Conservation (phyloP, 2,329 filamentous ascomycete species). For the Dothidotthia symphoricarpi region DNA sequence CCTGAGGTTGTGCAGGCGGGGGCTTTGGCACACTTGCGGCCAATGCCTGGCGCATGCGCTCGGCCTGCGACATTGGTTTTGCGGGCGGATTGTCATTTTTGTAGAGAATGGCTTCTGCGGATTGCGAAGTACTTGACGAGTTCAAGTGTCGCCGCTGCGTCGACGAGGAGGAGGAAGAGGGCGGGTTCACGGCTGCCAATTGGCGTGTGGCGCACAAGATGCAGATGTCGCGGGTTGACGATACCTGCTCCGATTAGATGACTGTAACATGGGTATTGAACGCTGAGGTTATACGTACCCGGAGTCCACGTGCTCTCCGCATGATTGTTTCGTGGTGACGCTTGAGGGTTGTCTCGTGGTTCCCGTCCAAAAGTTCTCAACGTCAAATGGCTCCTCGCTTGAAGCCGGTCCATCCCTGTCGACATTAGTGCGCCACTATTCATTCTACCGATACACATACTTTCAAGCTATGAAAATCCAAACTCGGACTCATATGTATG, state of each 20-base stretch:
- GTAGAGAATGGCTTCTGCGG: slow-evolving; percentile 30
- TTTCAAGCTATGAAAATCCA: too few species aligned
- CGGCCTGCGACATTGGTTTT: slow-evolving; percentile 26
- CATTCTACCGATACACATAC: too few species aligned
- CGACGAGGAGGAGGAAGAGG: slow-evolving; percentile 10
- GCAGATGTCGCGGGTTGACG: slow-evolving; percentile 39
- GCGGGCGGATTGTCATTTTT: slow-evolving; percentile 20
- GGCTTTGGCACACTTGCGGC: slow-evolving; percentile 15
- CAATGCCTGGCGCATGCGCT: slow-evolving; percentile 29
- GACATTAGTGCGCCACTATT: background rate
- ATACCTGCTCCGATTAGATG: slow-evolving; percentile 22
- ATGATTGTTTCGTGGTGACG: slow-evolving; percentile 17
- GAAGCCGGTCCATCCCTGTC: slow-evolving; percentile 13
- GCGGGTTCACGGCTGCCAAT: slow-evolving; percentile 20
- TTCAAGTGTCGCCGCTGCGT: slow-evolving; percentile 35
- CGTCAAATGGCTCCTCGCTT: slow-evolving; percentile 7
- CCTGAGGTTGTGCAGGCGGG: slow-evolving; percentile 5
- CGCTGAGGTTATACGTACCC: slow-evolving; percentile 16
- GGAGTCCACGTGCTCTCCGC: slow-evolving; percentile 31
- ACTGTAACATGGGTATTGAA: background rate
- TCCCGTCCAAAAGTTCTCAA: slow-evolving; percentile 17
- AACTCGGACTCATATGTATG: too few species aligned
- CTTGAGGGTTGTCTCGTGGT: slow-evolving; percentile 2
- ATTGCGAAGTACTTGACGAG: slow-evolving; percentile 33
- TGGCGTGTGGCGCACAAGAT: slow-evolving; percentile 42